Evolutionary conservation across 306 rosid species (phyloP).

Genomic region (Inga leiocalycina): DNA sequence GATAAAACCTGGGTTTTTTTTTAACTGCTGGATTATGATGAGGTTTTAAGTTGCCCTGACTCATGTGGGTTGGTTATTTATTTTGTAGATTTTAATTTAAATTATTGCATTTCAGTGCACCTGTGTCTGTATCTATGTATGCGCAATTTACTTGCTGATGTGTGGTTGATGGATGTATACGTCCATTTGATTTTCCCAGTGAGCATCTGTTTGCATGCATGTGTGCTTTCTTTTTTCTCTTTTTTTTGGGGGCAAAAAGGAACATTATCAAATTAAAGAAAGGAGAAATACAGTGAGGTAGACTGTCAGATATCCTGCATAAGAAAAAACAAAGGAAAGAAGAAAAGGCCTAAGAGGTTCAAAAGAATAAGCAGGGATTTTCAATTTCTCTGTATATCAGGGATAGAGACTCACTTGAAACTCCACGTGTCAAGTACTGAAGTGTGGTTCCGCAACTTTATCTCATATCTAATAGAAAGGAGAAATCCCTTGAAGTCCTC

Average conservation of each 20-base stretch:
- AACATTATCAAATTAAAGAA: background rate
- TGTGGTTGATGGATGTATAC: background rate
- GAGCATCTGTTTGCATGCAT: background rate
- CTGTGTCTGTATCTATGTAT: too few relatives aligned
- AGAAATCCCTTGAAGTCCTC: background rate
- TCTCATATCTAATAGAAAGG: background rate
- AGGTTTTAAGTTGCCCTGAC: constrained; percentile 10
- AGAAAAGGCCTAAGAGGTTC: background rate
- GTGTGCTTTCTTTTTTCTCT: background rate
- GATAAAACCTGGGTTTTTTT: background rate
- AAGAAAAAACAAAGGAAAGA: background rate
- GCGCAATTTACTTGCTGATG: background rate
- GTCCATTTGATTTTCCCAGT: background rate
- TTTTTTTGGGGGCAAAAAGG: background rate
- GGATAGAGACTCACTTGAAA: background rate
- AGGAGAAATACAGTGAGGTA: background rate
- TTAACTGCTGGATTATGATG: constrained; percentile 10
- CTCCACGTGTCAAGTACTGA: background rate
- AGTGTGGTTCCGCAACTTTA: background rate
- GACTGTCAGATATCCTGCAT: background rate
- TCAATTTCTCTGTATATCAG: background rate
- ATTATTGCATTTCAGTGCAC: background rate
- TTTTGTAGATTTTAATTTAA: background rate
- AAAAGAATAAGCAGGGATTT: background rate
- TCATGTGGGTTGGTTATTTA: background rate